A percentile compares a stretch with the other conserved stretches of the same genome.
Conservation (phyloP, 75 land plant genomes). For the Sequoia sempervirens region DNA sequence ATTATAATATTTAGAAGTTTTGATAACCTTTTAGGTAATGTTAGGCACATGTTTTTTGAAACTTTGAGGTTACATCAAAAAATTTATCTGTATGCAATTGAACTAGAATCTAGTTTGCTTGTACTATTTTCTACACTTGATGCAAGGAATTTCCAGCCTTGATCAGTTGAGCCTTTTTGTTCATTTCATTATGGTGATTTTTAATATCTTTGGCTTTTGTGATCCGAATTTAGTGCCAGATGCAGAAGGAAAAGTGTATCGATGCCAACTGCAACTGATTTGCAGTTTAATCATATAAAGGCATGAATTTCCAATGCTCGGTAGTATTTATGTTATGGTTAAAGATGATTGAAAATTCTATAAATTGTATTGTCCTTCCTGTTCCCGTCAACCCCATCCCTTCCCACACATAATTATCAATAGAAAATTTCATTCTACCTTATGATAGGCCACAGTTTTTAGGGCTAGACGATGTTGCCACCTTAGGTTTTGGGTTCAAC, state of each 20-base stretch:
- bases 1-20: conserved; percentile 5
- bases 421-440: background rate
- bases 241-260: no score
- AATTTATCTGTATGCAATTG: background rate
- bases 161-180: background rate
- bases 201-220: background rate
- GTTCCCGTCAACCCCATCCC: background rate
- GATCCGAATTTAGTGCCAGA: background rate
- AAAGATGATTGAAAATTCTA: background rate
- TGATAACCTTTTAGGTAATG: background rate
- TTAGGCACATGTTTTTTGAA: background rate
- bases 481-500: no score
- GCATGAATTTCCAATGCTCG: background rate
- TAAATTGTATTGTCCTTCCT: background rate
- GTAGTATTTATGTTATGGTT: background rate
- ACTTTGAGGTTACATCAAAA: background rate
- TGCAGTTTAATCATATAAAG: background rate
- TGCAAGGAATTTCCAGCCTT: background rate
- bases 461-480: background rate
- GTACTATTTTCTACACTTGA: background rate
- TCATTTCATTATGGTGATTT: background rate
- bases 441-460: background rate
- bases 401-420: background rate
- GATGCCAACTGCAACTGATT: background rate
- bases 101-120: background rate